These are phyloP conservation scores for Hygrophila difformis DNA, from an alignment of 257 asterid species.

Conservation along the genomic window DNA sequence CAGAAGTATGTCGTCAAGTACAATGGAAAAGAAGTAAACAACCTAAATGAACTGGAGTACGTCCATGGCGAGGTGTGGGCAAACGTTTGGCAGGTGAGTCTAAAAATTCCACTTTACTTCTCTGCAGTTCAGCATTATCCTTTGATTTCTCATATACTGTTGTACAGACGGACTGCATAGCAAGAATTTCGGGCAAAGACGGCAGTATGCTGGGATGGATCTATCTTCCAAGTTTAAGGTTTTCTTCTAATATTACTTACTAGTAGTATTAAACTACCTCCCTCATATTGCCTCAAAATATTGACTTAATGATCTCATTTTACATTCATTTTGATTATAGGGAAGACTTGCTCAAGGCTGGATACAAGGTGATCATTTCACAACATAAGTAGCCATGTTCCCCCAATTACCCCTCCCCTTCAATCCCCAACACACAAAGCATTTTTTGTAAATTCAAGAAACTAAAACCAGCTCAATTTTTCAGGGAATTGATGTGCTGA, in stretches of 20 bases:
- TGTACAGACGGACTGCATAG: constrained; percentile 87
- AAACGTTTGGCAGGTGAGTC: constrained; percentile 66
- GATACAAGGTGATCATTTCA: constrained; percentile 35
- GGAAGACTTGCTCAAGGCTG: constrained; percentile 40
- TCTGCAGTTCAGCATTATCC: background rate
- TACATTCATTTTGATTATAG: constrained; percentile 27
- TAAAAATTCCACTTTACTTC: background rate
- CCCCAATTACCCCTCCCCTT: too few relatives aligned
- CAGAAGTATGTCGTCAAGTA: constrained; percentile 50
- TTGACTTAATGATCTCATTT: too few relatives aligned
- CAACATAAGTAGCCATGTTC: background rate
- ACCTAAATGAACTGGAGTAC: constrained; percentile 84
- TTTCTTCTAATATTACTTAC: background rate
- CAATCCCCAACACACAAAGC: background rate
- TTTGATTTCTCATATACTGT: background rate
- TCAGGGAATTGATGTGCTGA: constrained; percentile 72
- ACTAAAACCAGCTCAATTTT: constrained; percentile 13
- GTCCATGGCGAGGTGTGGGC: constrained; percentile 95
- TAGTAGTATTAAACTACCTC: background rate
- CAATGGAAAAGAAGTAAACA: constrained; percentile 63
- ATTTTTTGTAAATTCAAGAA: background rate
- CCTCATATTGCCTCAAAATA: constrained; percentile 6
- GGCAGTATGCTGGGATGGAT: constrained; percentile 78
- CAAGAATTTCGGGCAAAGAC: constrained; percentile 61
- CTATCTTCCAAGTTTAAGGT: constrained; percentile 73